Conservation (phyloP, 768 basidiomycete genomes). For the Fibroporia radiculosa region DNA sequence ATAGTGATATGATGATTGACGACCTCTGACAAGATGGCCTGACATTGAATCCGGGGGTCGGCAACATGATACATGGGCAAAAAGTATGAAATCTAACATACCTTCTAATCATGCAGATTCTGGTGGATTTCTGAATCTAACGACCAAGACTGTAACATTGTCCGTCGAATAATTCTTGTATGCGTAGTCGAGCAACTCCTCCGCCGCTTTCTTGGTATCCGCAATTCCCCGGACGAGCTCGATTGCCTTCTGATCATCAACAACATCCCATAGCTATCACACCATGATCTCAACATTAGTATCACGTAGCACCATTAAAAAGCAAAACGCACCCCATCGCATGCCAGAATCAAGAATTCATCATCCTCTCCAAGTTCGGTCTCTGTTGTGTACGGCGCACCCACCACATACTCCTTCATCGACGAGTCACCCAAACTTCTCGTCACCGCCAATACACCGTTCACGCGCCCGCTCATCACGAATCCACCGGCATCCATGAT, state of each 20-base stretch:
- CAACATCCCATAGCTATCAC: conserved; percentile 90
- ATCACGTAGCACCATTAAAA: neutral
- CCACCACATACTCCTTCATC: conserved; percentile 99
- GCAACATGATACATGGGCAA: too few species aligned
- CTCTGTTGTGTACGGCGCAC: conserved; percentile 97
- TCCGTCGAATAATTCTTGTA: conserved; percentile 86
- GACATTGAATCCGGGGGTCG: too few species aligned
- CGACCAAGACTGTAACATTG: conserved; percentile 87
- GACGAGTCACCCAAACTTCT: conserved; percentile 92
- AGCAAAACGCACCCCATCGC: conserved; percentile 77
- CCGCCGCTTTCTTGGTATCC: conserved; percentile 80
- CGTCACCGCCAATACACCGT: conserved; percentile 95
- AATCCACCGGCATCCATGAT: conserved; percentile 98
- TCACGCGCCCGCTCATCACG: conserved; percentile 97
- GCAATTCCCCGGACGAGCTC: conserved; percentile 66
- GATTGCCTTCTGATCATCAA: conserved; percentile 83
- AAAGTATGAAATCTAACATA: too few species aligned
- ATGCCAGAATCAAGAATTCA: conserved; percentile 92
- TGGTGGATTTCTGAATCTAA: conserved; percentile 60
- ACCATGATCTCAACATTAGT: conserved; percentile 10
- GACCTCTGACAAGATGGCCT: too few species aligned
- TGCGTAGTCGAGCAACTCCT: conserved; percentile 73
- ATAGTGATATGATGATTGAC: too few species aligned
- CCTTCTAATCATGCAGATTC: conserved; percentile 5
- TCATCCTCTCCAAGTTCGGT: conserved; percentile 86